A percentile compares a stretch with the other conserved stretches of the same genome.
Evolutionary conservation across 1,139 yeast species (phyloP).

Genomic region (Komagataea norvegica): DNA sequence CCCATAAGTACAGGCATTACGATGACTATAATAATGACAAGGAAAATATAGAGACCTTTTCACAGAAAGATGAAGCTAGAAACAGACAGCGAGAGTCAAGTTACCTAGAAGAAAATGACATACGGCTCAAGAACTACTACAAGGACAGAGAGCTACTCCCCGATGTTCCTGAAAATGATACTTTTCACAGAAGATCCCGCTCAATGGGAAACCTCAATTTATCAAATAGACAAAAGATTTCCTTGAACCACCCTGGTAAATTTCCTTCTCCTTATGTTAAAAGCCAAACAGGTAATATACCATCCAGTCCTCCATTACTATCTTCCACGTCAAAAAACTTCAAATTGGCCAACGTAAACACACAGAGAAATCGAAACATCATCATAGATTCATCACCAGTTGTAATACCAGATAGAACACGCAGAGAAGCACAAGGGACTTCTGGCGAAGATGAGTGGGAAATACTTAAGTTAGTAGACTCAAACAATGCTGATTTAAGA

Average conservation of each 20-base stretch:
- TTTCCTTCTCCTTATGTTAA: constrained; percentile 9
- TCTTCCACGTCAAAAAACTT: constrained; percentile 21
- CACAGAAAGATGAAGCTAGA: too few relatives aligned
- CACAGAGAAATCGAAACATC: constrained; percentile 16
- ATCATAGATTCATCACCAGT: constrained; percentile 13
- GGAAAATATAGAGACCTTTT: too few relatives aligned
- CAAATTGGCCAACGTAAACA: constrained; percentile 20
- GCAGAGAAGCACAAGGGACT: background rate
- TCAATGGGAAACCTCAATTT: constrained; percentile 6
- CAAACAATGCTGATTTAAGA: constrained; percentile 26
- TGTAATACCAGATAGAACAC: constrained; percentile 5
- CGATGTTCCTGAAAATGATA: constrained; percentile 5
- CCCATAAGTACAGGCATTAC: constrained; percentile 18
- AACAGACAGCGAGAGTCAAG: too few relatives aligned
- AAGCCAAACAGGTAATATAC: constrained; percentile 11
- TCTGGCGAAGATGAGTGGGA: constrained; percentile 12
- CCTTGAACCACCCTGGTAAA: constrained; percentile 8
- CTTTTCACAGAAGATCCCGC: constrained; percentile 7
- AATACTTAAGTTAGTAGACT: constrained; percentile 20
- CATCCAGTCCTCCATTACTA: constrained; percentile 19
- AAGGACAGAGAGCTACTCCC: constrained; percentile 7
- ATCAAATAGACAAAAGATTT: background rate
- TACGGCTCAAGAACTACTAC: constrained; percentile 1
- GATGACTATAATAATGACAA: too few relatives aligned
- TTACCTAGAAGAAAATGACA: background rate